Percentiles rank a stretch among this genome's conserved stretches.
These are phyloP conservation scores for Termitomyces sp. DNA, from an alignment of 768 basidiomycete genomes.

Conservation along the genomic window DNA sequence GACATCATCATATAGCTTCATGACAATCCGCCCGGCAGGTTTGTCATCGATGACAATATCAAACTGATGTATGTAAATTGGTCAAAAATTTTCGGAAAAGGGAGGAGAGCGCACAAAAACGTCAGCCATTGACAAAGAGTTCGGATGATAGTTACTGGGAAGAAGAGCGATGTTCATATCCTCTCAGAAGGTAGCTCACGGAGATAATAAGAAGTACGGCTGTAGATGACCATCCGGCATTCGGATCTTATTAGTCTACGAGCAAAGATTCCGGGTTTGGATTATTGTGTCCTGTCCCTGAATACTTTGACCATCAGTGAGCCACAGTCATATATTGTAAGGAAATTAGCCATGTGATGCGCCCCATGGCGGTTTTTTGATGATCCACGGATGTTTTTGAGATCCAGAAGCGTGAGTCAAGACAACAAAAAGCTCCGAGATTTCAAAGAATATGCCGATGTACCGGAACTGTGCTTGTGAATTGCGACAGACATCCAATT, in stretches of 20 bases:
- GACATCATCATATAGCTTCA: constrained; percentile 76
- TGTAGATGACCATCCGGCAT: constrained; percentile 7
- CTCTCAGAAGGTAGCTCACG: constrained; percentile 2
- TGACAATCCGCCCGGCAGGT: constrained; percentile 64
- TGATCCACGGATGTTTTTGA: constrained; percentile 6
- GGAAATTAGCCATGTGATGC: constrained; percentile 8
- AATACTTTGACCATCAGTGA: not conserved
- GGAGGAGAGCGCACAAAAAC: constrained; percentile 11
- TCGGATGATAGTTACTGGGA: not conserved
- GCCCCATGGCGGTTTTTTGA: too few species aligned
- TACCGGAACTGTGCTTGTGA: not conserved
- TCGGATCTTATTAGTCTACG: not conserved
- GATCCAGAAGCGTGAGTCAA: constrained; percentile 3
- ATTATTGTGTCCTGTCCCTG: not conserved
- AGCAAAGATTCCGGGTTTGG: not conserved
- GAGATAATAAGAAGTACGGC: constrained; percentile 5
- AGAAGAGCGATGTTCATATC: not conserved
- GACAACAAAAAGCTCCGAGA: constrained; percentile 7
- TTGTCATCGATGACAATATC: constrained; percentile 54
- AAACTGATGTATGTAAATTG: constrained; percentile 35
- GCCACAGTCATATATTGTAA: not conserved
- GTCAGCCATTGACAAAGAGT: constrained; percentile 11
- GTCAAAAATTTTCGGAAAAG: not conserved
- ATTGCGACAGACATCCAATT: not conserved
- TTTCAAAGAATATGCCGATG: not conserved